A percentile compares a stretch with the other conserved stretches of the same genome.
These are phyloP conservation scores for Debaryomyces singareniensis DNA, from an alignment of 1,139 yeast species.

Conservation along the genomic window DNA sequence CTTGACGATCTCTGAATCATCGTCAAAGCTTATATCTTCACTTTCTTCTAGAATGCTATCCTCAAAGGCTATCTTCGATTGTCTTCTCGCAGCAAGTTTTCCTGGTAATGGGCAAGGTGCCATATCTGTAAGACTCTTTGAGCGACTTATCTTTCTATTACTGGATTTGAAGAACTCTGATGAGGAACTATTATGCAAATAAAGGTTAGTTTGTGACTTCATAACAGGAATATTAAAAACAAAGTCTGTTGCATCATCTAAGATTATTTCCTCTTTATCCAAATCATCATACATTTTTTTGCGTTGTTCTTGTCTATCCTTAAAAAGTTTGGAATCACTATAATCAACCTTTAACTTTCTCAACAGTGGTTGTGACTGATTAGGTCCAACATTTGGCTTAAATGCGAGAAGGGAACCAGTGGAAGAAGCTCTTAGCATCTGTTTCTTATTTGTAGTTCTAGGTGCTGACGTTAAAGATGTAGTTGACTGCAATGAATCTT, in stretches of 20 bases:
- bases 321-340: conserved; percentile 30
- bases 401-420: conserved; percentile 4
- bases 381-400: conserved; percentile 2
- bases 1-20: conserved; percentile 28
- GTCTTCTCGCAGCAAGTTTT: conserved; percentile 11
- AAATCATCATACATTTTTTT: conserved; percentile 40
- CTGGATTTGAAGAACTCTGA: conserved; percentile 24
- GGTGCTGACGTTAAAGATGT: conserved; percentile 5
- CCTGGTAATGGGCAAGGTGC: conserved; percentile 36
- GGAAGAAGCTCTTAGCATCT: conserved; percentile 7
- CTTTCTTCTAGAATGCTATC: conserved; percentile 1
- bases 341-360: conserved; percentile 32
- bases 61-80: conserved; percentile 4
- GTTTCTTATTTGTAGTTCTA: conserved; percentile 1
- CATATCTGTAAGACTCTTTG: conserved; percentile 5
- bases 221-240: conserved; percentile 43
- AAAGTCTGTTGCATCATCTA: conserved; percentile 32
- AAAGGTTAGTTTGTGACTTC: conserved; percentile 30
- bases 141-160: conserved; percentile 12
- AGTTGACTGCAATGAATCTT: conserved; percentile 3
- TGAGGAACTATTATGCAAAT: conserved; percentile 15
- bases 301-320: conserved; percentile 32
- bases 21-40: conserved; percentile 5
- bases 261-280: conserved; percentile 37
- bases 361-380: conserved; percentile 11